These are phyloP conservation scores for Penicillium paneum DNA, from an alignment of 2,329 filamentous ascomycete genomes.

Conservation along the genomic window DNA sequence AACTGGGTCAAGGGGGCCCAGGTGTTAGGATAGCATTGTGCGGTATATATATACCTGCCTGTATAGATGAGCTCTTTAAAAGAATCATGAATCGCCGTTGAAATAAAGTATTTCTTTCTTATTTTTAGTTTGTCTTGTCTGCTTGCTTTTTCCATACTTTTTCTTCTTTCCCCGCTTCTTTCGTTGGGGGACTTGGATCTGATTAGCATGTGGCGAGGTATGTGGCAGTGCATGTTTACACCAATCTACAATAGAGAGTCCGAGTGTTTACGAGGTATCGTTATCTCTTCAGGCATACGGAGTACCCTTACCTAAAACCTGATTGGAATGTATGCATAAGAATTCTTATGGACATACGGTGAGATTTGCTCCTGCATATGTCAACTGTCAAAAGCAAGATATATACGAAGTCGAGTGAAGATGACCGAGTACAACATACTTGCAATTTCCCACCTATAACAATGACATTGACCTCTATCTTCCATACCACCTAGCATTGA, in stretches of 20 bases:
- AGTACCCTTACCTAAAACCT: neutral
- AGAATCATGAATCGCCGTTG: slow-evolving; percentile 2
- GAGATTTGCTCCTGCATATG: neutral
- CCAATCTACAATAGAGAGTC: no score
- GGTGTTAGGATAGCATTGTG: neutral
- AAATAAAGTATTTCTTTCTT: slow-evolving; percentile 16
- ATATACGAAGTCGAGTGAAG: no score
- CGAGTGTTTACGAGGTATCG: neutral
- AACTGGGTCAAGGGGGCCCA: no score
- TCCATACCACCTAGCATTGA: neutral
- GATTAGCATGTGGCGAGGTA: neutral
- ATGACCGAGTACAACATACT: no score
- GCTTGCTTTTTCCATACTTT: neutral
- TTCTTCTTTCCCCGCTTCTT: neutral
- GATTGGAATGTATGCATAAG: neutral
- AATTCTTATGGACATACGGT: neutral
- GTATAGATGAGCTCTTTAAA: neutral
- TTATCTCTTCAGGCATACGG: neutral
- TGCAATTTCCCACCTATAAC: neutral
- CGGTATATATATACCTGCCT: neutral
- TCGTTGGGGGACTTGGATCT: neutral
- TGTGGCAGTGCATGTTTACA: neutral
- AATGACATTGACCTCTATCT: neutral
- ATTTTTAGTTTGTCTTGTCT: neutral
- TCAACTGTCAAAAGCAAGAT: neutral